These are phyloP conservation scores for Trichoderma breve DNA, from an alignment of 2,329 filamentous ascomycete species.

Conservation along the genomic window DNA sequence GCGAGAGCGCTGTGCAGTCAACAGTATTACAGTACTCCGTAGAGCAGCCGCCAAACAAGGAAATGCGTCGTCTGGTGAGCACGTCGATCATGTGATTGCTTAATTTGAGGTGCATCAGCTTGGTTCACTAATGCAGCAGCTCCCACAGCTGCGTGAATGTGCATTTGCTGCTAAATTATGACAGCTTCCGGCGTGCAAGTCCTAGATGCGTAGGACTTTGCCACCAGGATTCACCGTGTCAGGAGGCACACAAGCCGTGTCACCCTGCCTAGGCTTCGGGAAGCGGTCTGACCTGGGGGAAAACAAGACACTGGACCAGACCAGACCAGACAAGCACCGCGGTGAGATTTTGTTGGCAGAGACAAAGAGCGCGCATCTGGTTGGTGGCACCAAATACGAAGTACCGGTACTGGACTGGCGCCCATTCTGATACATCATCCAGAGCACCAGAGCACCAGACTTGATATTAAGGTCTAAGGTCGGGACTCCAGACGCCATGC, in stretches of 20 bases:
- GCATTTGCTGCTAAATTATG: background rate
- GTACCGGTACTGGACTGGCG: background rate
- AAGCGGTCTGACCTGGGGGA: slow-evolving; percentile 21
- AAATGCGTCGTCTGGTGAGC: slow-evolving; percentile 5
- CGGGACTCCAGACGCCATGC: background rate
- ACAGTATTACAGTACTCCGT: too few relatives aligned
- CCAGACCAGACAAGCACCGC: background rate
- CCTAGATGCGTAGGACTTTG: slow-evolving; percentile 21
- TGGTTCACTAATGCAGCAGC: background rate
- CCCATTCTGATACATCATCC: background rate
- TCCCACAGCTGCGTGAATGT: background rate
- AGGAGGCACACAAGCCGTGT: slow-evolving; percentile 21
- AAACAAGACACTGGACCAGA: background rate
- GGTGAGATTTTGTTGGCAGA: slow-evolving; percentile 5
- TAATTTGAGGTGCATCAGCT: slow-evolving; percentile 4
- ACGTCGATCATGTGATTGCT: slow-evolving; percentile 13
- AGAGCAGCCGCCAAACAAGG: background rate
- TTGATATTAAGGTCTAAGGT: background rate
- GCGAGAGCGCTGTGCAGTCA: background rate
- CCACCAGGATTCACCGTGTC: slow-evolving; percentile 13
- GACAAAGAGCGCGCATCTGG: background rate
- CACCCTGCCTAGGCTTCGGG: slow-evolving; percentile 16
- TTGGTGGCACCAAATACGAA: background rate
- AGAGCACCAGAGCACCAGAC: background rate
- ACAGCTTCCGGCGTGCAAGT: slow-evolving; percentile 15